phyloP scores from a whole-genome alignment of 2,329 filamentous ascomycete species.

The Neoascochyta sp. region DNA sequence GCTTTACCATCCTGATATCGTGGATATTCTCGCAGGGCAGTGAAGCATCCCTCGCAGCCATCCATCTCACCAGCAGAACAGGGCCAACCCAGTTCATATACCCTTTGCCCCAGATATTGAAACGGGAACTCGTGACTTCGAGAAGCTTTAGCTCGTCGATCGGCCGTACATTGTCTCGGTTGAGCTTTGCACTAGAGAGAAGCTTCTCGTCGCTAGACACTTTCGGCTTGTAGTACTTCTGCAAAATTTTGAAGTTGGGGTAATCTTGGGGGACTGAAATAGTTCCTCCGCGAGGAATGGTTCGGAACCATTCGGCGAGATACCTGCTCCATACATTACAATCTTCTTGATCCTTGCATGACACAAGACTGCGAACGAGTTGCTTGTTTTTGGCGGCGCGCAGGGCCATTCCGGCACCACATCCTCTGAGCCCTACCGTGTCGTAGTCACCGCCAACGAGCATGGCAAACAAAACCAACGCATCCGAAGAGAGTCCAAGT shows the following conservation, averaged over 20 bases:
- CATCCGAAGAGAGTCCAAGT: constrained; percentile 33
- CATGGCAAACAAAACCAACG: constrained; percentile 41
- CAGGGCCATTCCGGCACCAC: constrained; percentile 33
- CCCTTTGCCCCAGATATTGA: constrained; percentile 39
- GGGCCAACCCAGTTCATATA: constrained; percentile 41
- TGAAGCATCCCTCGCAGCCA: constrained; percentile 8
- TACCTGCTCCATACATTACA: constrained; percentile 25
- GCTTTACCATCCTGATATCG: constrained; percentile 30
- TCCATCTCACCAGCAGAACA: constrained; percentile 31
- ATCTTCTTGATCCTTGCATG: constrained; percentile 15
- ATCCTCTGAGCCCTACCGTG: constrained; percentile 34
- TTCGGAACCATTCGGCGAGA: constrained; percentile 14
- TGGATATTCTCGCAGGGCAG: constrained; percentile 18
- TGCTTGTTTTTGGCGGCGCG: constrained; percentile 19
- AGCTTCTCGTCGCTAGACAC: constrained; percentile 34
- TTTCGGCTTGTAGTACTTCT: constrained; percentile 38
- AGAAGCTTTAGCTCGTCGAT: constrained; percentile 38
- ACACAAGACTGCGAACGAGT: constrained; percentile 30
- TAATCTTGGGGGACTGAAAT: constrained; percentile 14
- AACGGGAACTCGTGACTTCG: constrained; percentile 29
- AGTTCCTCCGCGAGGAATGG: constrained; percentile 1
- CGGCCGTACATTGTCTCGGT: constrained; percentile 23
- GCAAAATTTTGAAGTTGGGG: constrained; percentile 26
- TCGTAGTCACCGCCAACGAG: constrained; percentile 44
- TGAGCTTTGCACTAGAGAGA: constrained; percentile 22